Evolutionary conservation across 2,329 filamentous ascomycete species (phyloP), one percentile per base, ranked within the genome.

Genomic region (Rhytidhysteron rufulum): DNA sequence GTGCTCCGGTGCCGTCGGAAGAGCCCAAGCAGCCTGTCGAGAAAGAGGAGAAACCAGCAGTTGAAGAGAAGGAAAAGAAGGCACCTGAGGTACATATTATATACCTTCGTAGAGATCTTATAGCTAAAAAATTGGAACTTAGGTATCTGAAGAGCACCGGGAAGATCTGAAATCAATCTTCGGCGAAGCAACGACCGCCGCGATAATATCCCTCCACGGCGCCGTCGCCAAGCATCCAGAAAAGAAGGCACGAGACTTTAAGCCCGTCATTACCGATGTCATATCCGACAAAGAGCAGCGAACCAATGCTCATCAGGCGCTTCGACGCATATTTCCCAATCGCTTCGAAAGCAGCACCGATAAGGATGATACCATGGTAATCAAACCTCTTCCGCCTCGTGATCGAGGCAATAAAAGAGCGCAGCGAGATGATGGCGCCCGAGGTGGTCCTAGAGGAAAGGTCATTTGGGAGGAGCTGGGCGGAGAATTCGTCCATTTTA

Each of bases 401-500:
- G 58, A 65, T 31, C 62, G 54, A 52, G 51, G 40, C 58, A 64
- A 53, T 53, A 59, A 51, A 33, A 54, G 47, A 24, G 44, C 44
- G 9, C 44, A 52, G 27, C 46, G 58, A 30, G 55, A 42, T 38
- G 56, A 42, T 47, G 58, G 42, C 42, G 54, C 40, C 33, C 47
- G 55, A 19, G 55, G 51, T 47, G 50, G 54, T 22, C 27, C 45
- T 15, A 25, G 45, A 27, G 66, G 70, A 32, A 77, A 75, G 50
- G 54, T 78, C 25, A 72, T 70, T 38, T 86, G 82, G 82, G 70
- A 80, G 39, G 81, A 85, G 49, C 69, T 83, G 31, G 82, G 75
- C n/a, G 88, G 86, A 15, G 84, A 89, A 35, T 93, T 88, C 62
- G 71, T 95, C 11, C 89, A 95, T 63, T 95, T 95, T 63, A 91